These are phyloP conservation scores for Podospora sp. DNA, from an alignment of 495 filamentous ascomycete species.

Conservation along the genomic window DNA sequence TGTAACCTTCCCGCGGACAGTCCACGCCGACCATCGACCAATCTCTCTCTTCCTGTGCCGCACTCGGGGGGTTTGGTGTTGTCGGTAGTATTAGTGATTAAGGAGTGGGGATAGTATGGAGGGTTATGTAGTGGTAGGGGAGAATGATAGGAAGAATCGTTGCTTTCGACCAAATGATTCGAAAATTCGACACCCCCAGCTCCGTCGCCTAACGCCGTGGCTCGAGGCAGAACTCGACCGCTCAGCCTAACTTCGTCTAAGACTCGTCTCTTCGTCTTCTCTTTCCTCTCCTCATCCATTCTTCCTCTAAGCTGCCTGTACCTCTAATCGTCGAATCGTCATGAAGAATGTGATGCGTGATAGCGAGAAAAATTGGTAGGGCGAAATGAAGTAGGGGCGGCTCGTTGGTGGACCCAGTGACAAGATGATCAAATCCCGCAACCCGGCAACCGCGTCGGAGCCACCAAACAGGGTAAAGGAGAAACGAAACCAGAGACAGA, in stretches of 20 bases:
- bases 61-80: not conserved
- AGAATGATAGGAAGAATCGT: not conserved
- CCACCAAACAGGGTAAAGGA: not conserved
- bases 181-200: not conserved
- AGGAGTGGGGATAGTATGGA: not conserved
- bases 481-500: slow-evolving; percentile 15
- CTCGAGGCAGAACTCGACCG: not conserved
- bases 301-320: slow-evolving; percentile 11
- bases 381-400: not conserved
- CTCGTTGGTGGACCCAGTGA: not conserved
- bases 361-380: not conserved
- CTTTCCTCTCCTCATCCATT: slow-evolving; percentile 4
- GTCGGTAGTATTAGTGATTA: slow-evolving; percentile 14
- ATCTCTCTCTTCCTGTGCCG: not conserved
- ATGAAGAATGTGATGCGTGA: not conserved
- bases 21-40: not conserved
- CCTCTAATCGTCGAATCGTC: slow-evolving; percentile 21
- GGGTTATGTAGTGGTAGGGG: not conserved
- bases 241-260: not conserved
- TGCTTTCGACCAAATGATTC: not conserved
- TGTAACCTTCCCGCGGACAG: not conserved
- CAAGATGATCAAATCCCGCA: not conserved
- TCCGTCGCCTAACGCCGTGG: not conserved
- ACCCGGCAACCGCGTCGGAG: not conserved
- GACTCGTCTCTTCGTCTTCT: slow-evolving; percentile 12